A percentile compares a stretch with the other conserved stretches of the same genome.
Evolutionary conservation across 352 stramenopile species (phyloP).

Genomic region (Phytophthora pinifolia): DNA sequence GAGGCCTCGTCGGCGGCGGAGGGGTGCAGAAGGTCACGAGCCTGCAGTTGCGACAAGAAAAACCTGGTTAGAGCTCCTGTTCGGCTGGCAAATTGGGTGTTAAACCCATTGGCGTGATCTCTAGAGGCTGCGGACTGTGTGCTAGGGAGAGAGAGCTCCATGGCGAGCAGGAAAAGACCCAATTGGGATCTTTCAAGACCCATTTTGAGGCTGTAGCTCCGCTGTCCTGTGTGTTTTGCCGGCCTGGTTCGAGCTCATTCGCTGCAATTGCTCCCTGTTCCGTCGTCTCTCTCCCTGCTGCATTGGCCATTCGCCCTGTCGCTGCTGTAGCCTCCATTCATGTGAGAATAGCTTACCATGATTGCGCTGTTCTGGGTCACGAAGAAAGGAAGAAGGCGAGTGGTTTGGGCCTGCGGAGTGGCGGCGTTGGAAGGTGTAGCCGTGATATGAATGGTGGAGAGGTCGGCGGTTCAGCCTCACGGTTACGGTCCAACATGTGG

Average conservation of each 20-base stretch:
- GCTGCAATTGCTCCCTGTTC: neutral
- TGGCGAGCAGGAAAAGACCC: too few relatives aligned
- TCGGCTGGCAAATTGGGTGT: too few relatives aligned
- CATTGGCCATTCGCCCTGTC: conserved; percentile 1
- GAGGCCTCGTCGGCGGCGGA: conserved; percentile 93
- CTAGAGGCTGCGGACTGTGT: neutral
- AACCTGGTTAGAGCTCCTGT: conserved; percentile 14
- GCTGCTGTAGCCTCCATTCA: neutral
- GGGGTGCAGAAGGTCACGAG: conserved; percentile 97
- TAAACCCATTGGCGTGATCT: neutral
- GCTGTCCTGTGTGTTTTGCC: neutral
- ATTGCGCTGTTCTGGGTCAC: conserved; percentile 80
- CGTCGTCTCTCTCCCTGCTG: conserved; percentile 4
- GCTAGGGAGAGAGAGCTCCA: too few relatives aligned
- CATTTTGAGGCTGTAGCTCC: neutral
- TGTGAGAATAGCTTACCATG: conserved; percentile 59
- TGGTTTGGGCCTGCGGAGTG: conserved; percentile 44
- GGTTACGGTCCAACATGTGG: conserved; percentile 27
- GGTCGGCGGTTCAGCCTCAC: conserved; percentile 22
- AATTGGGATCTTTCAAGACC: neutral
- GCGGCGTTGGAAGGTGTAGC: neutral
- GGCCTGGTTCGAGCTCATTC: neutral
- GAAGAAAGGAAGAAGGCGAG: conserved; percentile 91
- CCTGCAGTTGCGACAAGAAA: conserved; percentile 28
- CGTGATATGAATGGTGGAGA: conserved; percentile 61